Evolutionary conservation across 1,284 basidiomycete species (phyloP).

Genomic region (Porphyrellus sp.): DNA sequence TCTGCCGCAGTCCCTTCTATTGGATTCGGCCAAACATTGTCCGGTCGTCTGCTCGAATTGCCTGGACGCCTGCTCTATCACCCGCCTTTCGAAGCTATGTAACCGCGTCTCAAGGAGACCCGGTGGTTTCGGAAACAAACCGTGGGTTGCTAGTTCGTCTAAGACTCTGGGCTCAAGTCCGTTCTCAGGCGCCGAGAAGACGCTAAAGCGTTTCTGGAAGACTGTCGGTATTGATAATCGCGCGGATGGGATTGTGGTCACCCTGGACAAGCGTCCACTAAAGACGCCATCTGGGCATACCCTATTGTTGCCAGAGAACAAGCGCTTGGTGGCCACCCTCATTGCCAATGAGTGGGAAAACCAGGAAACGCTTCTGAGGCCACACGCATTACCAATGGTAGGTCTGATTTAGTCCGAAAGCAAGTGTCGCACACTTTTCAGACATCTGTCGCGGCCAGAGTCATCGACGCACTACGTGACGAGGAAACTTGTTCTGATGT

Average conservation of each 20-base stretch:
- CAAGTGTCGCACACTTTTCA: slow-evolving; percentile 9
- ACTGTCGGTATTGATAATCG: slow-evolving; percentile 69
- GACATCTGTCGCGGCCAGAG: slow-evolving; percentile 88
- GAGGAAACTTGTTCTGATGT: slow-evolving; percentile 61
- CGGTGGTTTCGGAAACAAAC: slow-evolving; percentile 53
- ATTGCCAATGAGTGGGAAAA: slow-evolving; percentile 97
- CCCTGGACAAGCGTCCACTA: slow-evolving; percentile 81
- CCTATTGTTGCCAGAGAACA: slow-evolving; percentile 69
- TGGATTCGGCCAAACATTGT: slow-evolving; percentile 4
- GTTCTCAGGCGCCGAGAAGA: slow-evolving; percentile 74
- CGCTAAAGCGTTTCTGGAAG: slow-evolving; percentile 90
- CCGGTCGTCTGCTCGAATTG: not conserved
- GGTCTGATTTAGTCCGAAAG: slow-evolving; percentile 22
- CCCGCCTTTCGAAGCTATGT: slow-evolving; percentile 13
- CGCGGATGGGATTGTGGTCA: slow-evolving; percentile 61
- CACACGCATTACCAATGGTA: slow-evolving; percentile 90
- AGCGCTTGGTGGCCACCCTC: slow-evolving; percentile 74
- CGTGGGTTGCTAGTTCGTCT: slow-evolving; percentile 36
- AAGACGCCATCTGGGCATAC: slow-evolving; percentile 84
- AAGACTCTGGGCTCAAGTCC: slow-evolving; percentile 11
- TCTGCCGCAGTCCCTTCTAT: slow-evolving; percentile 1
- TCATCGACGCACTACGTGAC: slow-evolving; percentile 78
- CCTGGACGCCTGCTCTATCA: not conserved
- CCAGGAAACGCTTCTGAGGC: slow-evolving; percentile 83
- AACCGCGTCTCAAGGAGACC: slow-evolving; percentile 36